These are phyloP conservation scores for Kwoniella dejecticola DNA, from an alignment of 768 basidiomycete species.

Conservation along the genomic window DNA sequence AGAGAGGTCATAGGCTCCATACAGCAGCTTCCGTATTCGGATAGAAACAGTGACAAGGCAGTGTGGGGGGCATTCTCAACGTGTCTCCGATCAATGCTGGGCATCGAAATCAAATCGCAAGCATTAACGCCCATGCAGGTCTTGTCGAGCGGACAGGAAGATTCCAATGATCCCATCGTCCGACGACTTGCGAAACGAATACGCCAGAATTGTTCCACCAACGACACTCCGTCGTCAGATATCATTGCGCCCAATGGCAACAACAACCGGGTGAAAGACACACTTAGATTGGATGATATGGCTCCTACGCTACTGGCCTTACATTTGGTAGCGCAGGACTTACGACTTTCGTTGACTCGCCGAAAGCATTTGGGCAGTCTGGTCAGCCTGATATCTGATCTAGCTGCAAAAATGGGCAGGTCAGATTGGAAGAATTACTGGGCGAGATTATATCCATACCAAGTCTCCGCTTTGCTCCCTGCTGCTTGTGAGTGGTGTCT, in stretches of 20 bases:
- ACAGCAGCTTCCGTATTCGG: not conserved
- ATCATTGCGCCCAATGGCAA: no score
- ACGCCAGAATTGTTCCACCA: not conserved
- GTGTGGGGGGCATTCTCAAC: constrained; percentile 22
- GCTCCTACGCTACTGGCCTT: constrained; percentile 70
- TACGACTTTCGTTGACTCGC: constrained; percentile 36
- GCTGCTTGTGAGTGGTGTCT: constrained; percentile 7
- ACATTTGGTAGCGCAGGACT: constrained; percentile 70
- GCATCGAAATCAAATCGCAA: not conserved
- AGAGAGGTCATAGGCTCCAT: constrained; percentile 55
- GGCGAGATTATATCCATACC: constrained; percentile 63
- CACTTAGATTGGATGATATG: constrained; percentile 36
- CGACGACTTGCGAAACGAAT: constrained; percentile 30
- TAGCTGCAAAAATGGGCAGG: constrained; percentile 59
- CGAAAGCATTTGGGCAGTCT: constrained; percentile 12
- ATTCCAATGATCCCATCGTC: constrained; percentile 24
- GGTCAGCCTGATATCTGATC: constrained; percentile 23
- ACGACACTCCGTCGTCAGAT: no score
- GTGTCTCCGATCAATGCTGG: constrained; percentile 19
- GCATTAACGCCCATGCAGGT: constrained; percentile 4
- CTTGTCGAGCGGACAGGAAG: not conserved
- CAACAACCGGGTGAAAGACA: not conserved
- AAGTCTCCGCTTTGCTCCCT: not conserved
- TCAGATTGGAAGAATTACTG: constrained; percentile 93
- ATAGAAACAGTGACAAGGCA: not conserved